Conservation (phyloP, 805 yeast genomes). For the Teunomyces pallodes region DNA sequence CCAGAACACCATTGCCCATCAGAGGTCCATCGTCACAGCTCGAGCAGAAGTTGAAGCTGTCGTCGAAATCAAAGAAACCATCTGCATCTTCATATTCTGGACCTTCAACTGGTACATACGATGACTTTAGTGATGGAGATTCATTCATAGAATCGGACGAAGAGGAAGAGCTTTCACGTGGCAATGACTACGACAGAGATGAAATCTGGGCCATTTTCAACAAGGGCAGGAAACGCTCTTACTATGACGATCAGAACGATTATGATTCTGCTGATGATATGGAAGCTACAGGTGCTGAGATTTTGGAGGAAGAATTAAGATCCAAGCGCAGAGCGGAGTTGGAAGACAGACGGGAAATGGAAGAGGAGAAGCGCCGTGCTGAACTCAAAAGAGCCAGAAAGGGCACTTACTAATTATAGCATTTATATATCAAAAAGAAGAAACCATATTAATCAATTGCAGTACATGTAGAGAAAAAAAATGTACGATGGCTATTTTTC, state of each 20-base stretch:
- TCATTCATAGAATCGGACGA: slow-evolving; percentile 54
- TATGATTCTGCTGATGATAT: slow-evolving; percentile 63
- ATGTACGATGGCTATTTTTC: not conserved
- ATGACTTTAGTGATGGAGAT: slow-evolving; percentile 25
- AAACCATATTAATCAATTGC: not conserved
- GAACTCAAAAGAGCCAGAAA: slow-evolving; percentile 14
- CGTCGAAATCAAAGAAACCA: slow-evolving; percentile 19
- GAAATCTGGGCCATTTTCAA: slow-evolving; percentile 89
- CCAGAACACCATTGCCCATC: slow-evolving; percentile 35
- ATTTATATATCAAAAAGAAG: not conserved
- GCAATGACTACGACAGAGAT: slow-evolving; percentile 65
- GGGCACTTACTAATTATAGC: not conserved
- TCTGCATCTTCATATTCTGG: not conserved
- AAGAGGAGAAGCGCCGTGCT: slow-evolving; percentile 48
- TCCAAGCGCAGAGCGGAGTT: slow-evolving; percentile 65
- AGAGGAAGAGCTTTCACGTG: slow-evolving; percentile 22
- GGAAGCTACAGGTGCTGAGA: slow-evolving; percentile 94
- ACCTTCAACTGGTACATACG: slow-evolving; percentile 8
- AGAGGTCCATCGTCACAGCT: slow-evolving; percentile 61
- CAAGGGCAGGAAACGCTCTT: slow-evolving; percentile 53
- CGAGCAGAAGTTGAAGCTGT: slow-evolving; percentile 34
- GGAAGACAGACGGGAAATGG: slow-evolving; percentile 76
- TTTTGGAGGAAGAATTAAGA: slow-evolving; percentile 74
- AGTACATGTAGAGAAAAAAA: not conserved
- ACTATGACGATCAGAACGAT: slow-evolving; percentile 44